Evolutionary conservation across 768 basidiomycete genomes (phyloP), one percentile per base, ranked within the genome.

Genomic region (Vishniacozyma victoriae): DNA sequence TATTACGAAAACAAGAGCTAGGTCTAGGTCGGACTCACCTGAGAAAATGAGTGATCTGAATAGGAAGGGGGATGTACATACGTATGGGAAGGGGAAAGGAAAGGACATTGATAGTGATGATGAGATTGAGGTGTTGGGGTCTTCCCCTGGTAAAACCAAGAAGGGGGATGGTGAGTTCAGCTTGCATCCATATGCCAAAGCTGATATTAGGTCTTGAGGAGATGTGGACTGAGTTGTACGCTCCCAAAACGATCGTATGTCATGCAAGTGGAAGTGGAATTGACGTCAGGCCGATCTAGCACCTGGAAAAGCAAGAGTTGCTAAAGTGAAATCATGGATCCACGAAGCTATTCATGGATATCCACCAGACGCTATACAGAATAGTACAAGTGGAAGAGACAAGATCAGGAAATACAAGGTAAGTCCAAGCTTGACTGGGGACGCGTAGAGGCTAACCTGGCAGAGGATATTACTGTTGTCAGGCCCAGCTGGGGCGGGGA

Each of bases 401-500:
- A 58, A 53, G 24, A 38, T 69, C 5, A 35, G 67, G 41, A 72
- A 72, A 46, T 72, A 72, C 39, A 63, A 58, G 50, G 69, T 68
- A 31, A 55, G 64, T 25, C 9, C 9, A 38, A 9, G 9, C 37
- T 18, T 9, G 27, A 5, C 29, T 38, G 19, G 13, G 14, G 14
- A 7, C 18, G 9, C n/a, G 29, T 7, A 25, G 5, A 39, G 25
- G 6, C 22, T n/a, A 33, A n/a, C 9, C 29, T 23, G 12, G 18
- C 19, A 96, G 87, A 79, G 90, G 38, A 81, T 99, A 23, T 78
- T 97, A 5, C 80, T 81, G 0, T 73, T 99, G 11, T 86, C 86
- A 2, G 93, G 93, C 1, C 87, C 89, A 0, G 83, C 93, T 6
- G 93, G 93, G 1, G 80, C 82, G 0, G 93, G 82, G 0, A 99